These are phyloP conservation scores for Kwoniella pini DNA, from an alignment of 768 basidiomycete genomes.

Conservation along the genomic window DNA sequence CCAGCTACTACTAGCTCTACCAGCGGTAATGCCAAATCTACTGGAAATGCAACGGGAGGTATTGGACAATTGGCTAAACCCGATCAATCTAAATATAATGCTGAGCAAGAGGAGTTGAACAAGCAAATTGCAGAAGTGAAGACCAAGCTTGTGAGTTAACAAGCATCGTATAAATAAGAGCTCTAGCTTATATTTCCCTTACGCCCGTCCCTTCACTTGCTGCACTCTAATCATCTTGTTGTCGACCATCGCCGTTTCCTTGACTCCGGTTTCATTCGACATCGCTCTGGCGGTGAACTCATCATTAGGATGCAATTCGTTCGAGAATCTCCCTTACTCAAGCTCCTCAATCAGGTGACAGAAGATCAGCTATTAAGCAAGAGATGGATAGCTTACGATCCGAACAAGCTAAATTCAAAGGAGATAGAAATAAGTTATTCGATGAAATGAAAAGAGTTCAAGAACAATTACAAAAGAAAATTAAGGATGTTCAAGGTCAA, in stretches of 20 bases:
- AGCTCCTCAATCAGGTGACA: slow-evolving; percentile 62
- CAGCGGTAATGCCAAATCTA: slow-evolving; percentile 39
- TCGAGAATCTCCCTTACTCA: slow-evolving; percentile 43
- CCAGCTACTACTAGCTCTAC: slow-evolving; percentile 21
- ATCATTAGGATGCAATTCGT: slow-evolving; percentile 46
- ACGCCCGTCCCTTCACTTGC: background rate
- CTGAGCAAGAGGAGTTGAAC: slow-evolving; percentile 79
- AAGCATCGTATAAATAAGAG: too few species aligned
- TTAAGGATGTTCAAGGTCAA: slow-evolving; percentile 80
- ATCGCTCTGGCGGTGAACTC: background rate
- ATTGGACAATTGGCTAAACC: slow-evolving; percentile 60
- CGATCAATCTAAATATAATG: slow-evolving; percentile 80
- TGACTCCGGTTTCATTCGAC: too few species aligned
- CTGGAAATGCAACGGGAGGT: background rate
- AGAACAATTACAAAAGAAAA: slow-evolving; percentile 80
- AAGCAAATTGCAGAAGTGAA: slow-evolving; percentile 81
- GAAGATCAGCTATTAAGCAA: slow-evolving; percentile 68
- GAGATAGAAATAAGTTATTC: slow-evolving; percentile 60
- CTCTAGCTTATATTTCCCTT: background rate
- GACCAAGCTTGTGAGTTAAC: slow-evolving; percentile 74
- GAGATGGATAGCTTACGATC: slow-evolving; percentile 78
- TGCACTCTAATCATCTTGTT: background rate
- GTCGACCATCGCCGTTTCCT: too few species aligned
- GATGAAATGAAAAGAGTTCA: slow-evolving; percentile 79
- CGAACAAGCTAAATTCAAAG: slow-evolving; percentile 76